phyloP scores from a whole-genome alignment of 768 basidiomycete species.

The Trametes sanguinea region DNA sequence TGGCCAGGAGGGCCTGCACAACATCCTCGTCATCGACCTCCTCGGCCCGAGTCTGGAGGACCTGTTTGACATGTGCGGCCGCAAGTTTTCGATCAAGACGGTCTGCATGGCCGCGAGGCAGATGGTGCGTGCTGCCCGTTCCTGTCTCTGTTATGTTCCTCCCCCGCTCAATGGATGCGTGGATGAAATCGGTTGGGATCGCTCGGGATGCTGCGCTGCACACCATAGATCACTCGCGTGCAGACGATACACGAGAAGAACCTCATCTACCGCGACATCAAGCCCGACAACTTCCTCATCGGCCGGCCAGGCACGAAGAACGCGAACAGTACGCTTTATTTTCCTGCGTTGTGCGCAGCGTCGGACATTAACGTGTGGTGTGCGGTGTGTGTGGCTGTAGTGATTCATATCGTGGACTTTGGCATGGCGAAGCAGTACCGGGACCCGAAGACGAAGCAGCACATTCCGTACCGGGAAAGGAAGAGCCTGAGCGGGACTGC shows the following conservation, averaged over 20 bases:
- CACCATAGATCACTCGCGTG: conserved; percentile 81
- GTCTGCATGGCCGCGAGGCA: conserved; percentile 99
- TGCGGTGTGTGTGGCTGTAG: conserved; percentile 36
- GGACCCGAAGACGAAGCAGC: conserved; percentile 98
- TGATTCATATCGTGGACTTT: conserved; percentile 95
- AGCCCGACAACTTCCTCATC: conserved; percentile 98
- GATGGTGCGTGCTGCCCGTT: conserved; percentile 59
- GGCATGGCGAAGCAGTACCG: conserved; percentile 99
- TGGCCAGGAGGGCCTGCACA: conserved; percentile 97
- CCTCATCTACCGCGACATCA: conserved; percentile 99
- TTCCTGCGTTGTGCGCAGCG: background rate
- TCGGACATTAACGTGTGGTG: too few relatives aligned
- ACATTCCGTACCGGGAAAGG: conserved; percentile 97
- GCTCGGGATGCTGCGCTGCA: background rate
- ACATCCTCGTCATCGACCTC: conserved; percentile 97
- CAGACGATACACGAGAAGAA: conserved; percentile 99
- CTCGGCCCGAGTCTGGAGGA: conserved; percentile 97
- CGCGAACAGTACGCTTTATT: conserved; percentile 59
- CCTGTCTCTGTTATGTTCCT: background rate
- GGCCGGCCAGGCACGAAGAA: conserved; percentile 92
- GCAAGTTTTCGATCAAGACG: conserved; percentile 97
- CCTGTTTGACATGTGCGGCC: conserved; percentile 97
- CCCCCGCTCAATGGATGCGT: background rate
- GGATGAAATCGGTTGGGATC: background rate
- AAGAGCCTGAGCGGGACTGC: conserved; percentile 98